These are phyloP conservation scores for Globisporangium viniferum DNA, from an alignment of 352 stramenopile species.

Conservation along the genomic window DNA sequence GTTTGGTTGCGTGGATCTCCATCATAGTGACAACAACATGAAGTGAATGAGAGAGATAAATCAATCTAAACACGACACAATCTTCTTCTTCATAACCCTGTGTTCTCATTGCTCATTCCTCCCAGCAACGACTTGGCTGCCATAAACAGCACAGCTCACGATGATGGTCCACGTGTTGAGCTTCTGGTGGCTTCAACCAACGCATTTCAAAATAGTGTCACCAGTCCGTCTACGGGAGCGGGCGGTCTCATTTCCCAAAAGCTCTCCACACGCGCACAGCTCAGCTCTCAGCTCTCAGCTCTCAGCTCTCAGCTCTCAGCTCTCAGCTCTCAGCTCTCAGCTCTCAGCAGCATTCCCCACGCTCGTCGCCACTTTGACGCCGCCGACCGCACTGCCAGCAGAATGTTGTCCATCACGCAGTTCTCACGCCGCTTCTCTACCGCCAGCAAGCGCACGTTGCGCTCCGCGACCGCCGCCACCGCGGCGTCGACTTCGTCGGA, in stretches of 20 bases:
- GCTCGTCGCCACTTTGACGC: neutral
- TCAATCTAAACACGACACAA: neutral
- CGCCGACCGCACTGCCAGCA: neutral
- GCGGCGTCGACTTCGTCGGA: constrained; percentile 1
- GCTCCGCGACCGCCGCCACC: constrained; percentile 10
- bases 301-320: too few species aligned
- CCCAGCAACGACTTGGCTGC: neutral
- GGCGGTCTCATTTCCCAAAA: constrained; percentile 11
- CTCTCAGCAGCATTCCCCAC: neutral
- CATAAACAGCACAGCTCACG: neutral
- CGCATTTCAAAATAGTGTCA: neutral
- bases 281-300: too few species aligned
- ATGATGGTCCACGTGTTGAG: neutral
- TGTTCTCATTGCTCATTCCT: neutral
- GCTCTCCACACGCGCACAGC: neutral
- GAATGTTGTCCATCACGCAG: constrained; percentile 79
- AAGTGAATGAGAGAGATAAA: neutral
- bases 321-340: too few species aligned
- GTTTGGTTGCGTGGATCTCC: neutral
- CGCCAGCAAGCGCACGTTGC: constrained; percentile 59
- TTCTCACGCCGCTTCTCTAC: constrained; percentile 80
- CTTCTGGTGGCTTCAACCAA: neutral
- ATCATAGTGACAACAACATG: neutral
- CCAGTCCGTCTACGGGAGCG: neutral
- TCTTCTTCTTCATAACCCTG: neutral